Conservation (phyloP, 306 rosid genomes). For the Cicer judaicum region DNA sequence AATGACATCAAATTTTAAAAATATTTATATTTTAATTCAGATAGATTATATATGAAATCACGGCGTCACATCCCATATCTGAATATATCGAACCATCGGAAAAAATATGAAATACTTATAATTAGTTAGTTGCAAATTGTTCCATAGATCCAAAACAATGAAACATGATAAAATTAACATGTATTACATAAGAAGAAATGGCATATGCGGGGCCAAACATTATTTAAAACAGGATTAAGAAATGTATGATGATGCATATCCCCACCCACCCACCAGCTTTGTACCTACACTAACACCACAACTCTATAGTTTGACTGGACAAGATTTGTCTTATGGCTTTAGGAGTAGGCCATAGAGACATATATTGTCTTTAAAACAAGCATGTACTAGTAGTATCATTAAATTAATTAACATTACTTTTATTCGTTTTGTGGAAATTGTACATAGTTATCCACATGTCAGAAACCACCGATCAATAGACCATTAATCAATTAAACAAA, state of each 20-base stretch:
- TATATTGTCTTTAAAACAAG: background rate
- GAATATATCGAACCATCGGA: background rate
- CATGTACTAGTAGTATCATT: background rate
- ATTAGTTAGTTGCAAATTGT: background rate
- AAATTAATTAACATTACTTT: constrained; percentile 28
- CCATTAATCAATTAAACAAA: constrained; percentile 17
- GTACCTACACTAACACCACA: constrained; percentile 25
- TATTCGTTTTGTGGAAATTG: constrained; percentile 4
- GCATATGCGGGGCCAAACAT: background rate
- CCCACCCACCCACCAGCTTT: constrained; percentile 28
- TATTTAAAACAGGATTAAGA: background rate
- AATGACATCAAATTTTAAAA: too few relatives aligned
- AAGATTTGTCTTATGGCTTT: constrained; percentile 30
- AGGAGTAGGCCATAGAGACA: background rate
- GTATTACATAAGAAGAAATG: constrained; percentile 1
- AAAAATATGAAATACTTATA: background rate
- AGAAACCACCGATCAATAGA: constrained; percentile 18
- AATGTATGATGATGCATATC: constrained; percentile 2
- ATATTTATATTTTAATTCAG: too few relatives aligned
- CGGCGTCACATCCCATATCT: background rate
- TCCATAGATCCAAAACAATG: background rate
- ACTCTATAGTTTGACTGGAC: constrained; percentile 16
- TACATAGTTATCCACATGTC: constrained; percentile 35
- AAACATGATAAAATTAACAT: constrained; percentile 14
- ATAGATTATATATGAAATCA: too few relatives aligned